Evolutionary conservation across 2,329 filamentous ascomycete species (phyloP).

Genomic region (Stachybotrys chlorohalonatus): DNA sequence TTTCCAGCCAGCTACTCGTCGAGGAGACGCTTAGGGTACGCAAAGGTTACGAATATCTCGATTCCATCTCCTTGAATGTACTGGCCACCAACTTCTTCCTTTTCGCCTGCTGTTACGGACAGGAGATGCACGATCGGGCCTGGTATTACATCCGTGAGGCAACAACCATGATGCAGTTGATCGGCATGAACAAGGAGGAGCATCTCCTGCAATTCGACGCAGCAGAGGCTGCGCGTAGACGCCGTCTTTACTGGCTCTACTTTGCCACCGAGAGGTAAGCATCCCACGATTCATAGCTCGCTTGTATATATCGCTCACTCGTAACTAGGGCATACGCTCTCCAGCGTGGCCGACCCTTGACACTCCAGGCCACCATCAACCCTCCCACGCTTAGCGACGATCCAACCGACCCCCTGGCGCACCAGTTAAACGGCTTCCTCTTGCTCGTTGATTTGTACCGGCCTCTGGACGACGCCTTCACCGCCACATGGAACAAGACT

Average conservation of each 20-base stretch:
- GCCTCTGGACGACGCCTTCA: slow-evolving; percentile 56
- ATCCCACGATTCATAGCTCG: slow-evolving; percentile 25
- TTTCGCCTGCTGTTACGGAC: slow-evolving; percentile 61
- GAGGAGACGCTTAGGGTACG: slow-evolving; percentile 59
- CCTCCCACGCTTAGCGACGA: slow-evolving; percentile 56
- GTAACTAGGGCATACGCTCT: slow-evolving; percentile 54
- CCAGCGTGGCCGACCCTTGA: slow-evolving; percentile 59
- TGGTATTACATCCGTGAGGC: slow-evolving; percentile 76
- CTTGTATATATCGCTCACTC: not conserved
- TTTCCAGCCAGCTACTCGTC: slow-evolving; percentile 57
- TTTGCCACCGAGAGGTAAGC: slow-evolving; percentile 54
- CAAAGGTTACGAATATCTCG: slow-evolving; percentile 52
- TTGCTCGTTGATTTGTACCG: slow-evolving; percentile 54
- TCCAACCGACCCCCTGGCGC: slow-evolving; percentile 42
- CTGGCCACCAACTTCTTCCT: slow-evolving; percentile 72
- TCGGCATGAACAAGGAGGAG: slow-evolving; percentile 53
- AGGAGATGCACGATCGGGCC: slow-evolving; percentile 65
- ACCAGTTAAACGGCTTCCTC: slow-evolving; percentile 47
- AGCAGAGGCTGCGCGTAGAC: slow-evolving; percentile 51
- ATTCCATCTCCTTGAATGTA: slow-evolving; percentile 45
- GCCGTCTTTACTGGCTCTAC: slow-evolving; percentile 65
- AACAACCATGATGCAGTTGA: slow-evolving; percentile 57
- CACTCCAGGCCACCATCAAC: slow-evolving; percentile 59
- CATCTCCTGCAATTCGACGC: slow-evolving; percentile 50
- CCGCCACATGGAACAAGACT: slow-evolving; percentile 59